A percentile compares a stretch with the other conserved stretches of the same genome.
phyloP scores from a whole-genome alignment of 805 yeast genomes.

The Wickerhamomyces sydowiorum region DNA sequence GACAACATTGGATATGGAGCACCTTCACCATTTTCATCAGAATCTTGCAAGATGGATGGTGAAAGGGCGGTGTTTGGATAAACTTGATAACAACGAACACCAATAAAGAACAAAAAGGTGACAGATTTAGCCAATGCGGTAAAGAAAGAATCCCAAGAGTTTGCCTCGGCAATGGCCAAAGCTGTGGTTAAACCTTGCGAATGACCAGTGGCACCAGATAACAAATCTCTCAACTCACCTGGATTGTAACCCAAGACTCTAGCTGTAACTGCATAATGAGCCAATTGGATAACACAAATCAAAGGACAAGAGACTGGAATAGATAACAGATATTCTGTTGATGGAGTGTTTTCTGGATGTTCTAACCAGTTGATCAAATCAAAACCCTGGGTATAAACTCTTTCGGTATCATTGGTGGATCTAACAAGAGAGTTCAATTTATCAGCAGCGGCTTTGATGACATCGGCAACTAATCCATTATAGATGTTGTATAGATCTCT shows the following conservation, averaged over 20 bases:
- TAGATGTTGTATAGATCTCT: slow-evolving; percentile 78
- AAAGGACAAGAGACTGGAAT: slow-evolving; percentile 97
- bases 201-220: slow-evolving; percentile 81
- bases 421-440: slow-evolving; percentile 64
- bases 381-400: slow-evolving; percentile 90
- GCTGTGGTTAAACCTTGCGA: slow-evolving; percentile 93
- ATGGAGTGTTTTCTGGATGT: slow-evolving; percentile 82
- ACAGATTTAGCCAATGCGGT: slow-evolving; percentile 70
- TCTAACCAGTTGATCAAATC: slow-evolving; percentile 85
- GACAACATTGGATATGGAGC: slow-evolving; percentile 97
- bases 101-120: slow-evolving; percentile 84
- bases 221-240: slow-evolving; percentile 69
- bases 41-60: slow-evolving; percentile 88
- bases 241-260: slow-evolving; percentile 82
- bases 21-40: slow-evolving; percentile 92
- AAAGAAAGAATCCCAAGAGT: slow-evolving; percentile 81
- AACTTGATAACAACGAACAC: slow-evolving; percentile 82
- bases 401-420: slow-evolving; percentile 70
- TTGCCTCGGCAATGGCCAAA: slow-evolving; percentile 76
- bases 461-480: slow-evolving; percentile 65
- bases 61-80: slow-evolving; percentile 94
- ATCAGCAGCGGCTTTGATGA: slow-evolving; percentile 63
- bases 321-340: slow-evolving; percentile 76
- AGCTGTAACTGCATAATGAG: slow-evolving; percentile 87
- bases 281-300: slow-evolving; percentile 91